Evolutionary conservation across 805 yeast species (phyloP).

Genomic region (Pichia heedii): DNA sequence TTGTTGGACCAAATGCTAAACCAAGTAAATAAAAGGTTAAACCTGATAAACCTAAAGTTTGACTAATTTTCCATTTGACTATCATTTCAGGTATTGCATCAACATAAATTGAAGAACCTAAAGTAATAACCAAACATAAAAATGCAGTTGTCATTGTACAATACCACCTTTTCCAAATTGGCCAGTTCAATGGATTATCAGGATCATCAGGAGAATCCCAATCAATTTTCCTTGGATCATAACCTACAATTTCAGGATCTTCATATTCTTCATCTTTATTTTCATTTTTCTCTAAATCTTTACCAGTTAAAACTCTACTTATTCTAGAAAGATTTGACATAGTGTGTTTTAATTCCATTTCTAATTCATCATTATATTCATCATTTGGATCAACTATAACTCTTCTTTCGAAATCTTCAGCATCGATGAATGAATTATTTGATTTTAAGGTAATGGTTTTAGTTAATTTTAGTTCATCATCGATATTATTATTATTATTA

Average conservation of each 20-base stretch:
- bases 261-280: conserved; percentile 13
- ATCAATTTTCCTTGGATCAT: conserved; percentile 34
- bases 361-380: conserved; percentile 18
- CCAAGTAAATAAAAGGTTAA: conserved; percentile 63
- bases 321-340: conserved; percentile 15
- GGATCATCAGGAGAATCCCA: conserved; percentile 58
- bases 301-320: conserved; percentile 12
- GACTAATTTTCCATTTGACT: conserved; percentile 40
- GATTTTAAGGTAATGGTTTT: conserved; percentile 5
- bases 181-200: conserved; percentile 65
- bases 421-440: neutral
- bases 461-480: neutral
- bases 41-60: conserved; percentile 58
- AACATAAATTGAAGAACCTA: conserved; percentile 68
- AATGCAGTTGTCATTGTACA: conserved; percentile 56
- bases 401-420: conserved; percentile 1
- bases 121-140: conserved; percentile 59
- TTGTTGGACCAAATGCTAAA: conserved; percentile 59
- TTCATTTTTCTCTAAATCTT: conserved; percentile 6
- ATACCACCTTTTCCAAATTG: conserved; percentile 52
- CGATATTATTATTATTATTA: neutral
- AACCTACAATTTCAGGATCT: conserved; percentile 15
- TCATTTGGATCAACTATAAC: neutral
- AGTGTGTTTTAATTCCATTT: conserved; percentile 16
- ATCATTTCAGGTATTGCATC: conserved; percentile 52